Base-by-base conservation (phyloP, 768 basidiomycete species). In the Leccinum subgranulosum region DNA sequence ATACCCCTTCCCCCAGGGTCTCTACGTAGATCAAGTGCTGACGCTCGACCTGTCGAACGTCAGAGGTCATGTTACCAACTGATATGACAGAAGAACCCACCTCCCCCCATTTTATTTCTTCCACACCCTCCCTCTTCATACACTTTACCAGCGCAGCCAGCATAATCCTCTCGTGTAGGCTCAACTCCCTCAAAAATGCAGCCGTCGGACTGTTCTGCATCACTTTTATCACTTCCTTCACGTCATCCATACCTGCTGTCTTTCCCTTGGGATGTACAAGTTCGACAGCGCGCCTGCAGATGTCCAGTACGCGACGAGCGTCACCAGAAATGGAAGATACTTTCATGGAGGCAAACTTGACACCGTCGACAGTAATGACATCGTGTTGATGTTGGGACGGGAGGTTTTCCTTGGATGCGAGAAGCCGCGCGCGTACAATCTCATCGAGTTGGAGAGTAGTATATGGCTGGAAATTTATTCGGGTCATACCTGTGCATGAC, bases 161-260 rank as follows among this genome's bases (percentile, higher is more conserved):
- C 86, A 97, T 87, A 49, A 95, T 79, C 41, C 88, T 84, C 69
- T 97, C 94, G 66, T 96, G 92, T 60, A 93, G 80, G 73, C 90
- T 90, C 64, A 92, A 87, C 34, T 90, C 86, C 48, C 82, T 82
- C 25, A 98, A 73, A 67, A 87, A 97, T 14, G 86, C 86, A 4
- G 92, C 89, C 1, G 88, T 92, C 2, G 94, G 94, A 63, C 90
- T 94, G 63, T 91, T 92, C 66, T 95, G 93, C 87, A 96, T 90
- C 41, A 82, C 83, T 63, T 84, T 83, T 53, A 94, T 84, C 9
- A 96, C 92, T 51, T 85, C 82, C 64, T 80, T 83, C 63, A 96
- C 85, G 55, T 96, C 90, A 19, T 80, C 81, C 1, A 83, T 82
- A 23, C 81, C 78, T 12, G 89, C 92, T 0, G 84, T 76, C 59